Conservation (phyloP, 352 stramenopile genomes). For the Phytopythium vexans region DNA sequence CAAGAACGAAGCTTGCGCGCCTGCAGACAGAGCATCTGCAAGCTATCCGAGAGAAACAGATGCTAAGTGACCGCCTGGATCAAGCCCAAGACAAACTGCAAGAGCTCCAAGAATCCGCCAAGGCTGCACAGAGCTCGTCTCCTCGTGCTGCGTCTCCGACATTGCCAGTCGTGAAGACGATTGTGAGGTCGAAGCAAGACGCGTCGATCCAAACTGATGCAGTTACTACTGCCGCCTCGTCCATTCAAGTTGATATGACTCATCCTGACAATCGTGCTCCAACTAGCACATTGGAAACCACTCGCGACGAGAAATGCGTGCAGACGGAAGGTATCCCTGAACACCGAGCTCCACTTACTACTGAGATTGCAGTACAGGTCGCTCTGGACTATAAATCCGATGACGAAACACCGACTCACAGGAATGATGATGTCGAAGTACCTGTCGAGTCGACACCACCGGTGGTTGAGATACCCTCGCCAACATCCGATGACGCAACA, state of each 20-base stretch:
- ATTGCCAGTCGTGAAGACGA: constrained; percentile 7
- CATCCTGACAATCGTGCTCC: neutral
- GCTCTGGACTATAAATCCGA: constrained; percentile 3
- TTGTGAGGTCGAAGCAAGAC: constrained; percentile 10
- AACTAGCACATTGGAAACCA: too few relatives aligned
- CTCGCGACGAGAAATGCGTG: too few relatives aligned
- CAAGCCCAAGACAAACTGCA: constrained; percentile 11
- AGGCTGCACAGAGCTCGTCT: neutral
- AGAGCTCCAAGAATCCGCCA: constrained; percentile 15
- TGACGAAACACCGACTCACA: constrained; percentile 16
- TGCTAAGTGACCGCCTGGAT: constrained; percentile 30
- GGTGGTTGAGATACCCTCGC: too few relatives aligned
- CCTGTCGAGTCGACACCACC: neutral
- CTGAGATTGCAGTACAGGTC: neutral
- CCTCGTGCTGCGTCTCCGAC: neutral
- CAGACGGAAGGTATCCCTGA: too few relatives aligned
- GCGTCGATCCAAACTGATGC: constrained; percentile 8
- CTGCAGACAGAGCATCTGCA: constrained; percentile 36
- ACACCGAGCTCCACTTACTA: too few relatives aligned
- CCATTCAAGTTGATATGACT: neutral
- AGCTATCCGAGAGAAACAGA: constrained; percentile 46
- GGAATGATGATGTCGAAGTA: constrained; percentile 6
- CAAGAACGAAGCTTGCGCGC: constrained; percentile 42
- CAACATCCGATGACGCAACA: neutral
- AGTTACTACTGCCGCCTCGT: neutral